Base-by-base conservation (phyloP, 768 basidiomycete species). In the Lactifluus piperatus region DNA sequence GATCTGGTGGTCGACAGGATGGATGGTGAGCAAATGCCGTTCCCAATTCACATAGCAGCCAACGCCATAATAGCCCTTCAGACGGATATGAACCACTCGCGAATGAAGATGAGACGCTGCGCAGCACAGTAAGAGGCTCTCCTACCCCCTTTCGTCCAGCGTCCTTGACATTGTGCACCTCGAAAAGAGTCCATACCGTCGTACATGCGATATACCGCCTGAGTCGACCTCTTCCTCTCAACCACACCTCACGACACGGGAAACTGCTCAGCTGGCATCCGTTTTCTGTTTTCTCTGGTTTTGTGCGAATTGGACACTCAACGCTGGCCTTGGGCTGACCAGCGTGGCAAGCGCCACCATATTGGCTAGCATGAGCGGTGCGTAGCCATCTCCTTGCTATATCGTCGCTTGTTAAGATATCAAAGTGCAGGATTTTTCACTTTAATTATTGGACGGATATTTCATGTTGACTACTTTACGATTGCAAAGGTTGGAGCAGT, bases 301-400 rank as follows among this genome's bases (percentile, higher is more conserved):
- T 67, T 75, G 84, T 37, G 95, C 95, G 13, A 98, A 98, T 68
- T 98, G 94, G 91, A 71, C 84, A 11, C 74, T 95, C 30, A 97
- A 94, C 68, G 86, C 85, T 1, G 78, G 88, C 20, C 77, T 98
- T 46, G 84, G 81, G 30, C 88, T 86, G 69, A 98, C 95, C 1
- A 92, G 86, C 66, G 94, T 97, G n/a, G 91, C 91, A 2, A 95
- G 92, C 70, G 83, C 91, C 20, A 97, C 94, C 4, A 86, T 97
- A 37, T 72, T 97, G 52, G 87, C 90, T 2, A 85, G 86, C 67
- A 94, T 85, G 77, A 94, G 91, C 64, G 93, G 94, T 93, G 64
- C 34, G 84, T 70, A 36, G 46, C 48, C 16, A 50, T 46, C 32
- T 45, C 20, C 14, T 51, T 24, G 34, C 3, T 27, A 34, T 51